These are phyloP conservation scores for Dalbergia cultrata DNA, from an alignment of 306 rosid species.

Conservation along the genomic window DNA sequence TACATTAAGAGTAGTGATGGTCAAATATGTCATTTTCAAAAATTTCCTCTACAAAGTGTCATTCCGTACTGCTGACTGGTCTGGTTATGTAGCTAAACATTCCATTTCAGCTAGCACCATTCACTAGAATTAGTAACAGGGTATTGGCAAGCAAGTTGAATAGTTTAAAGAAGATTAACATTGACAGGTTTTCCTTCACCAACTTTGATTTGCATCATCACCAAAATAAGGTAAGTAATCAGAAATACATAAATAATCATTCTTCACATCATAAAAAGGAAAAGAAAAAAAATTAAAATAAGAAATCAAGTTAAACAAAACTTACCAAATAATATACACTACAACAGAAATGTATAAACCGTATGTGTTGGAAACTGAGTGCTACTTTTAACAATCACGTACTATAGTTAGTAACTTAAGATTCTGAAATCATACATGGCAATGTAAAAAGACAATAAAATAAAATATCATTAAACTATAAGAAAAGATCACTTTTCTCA, in stretches of 20 bases:
- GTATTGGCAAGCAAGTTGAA: not conserved
- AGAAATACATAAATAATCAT: not conserved
- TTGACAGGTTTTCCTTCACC: not conserved
- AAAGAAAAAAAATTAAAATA: not conserved
- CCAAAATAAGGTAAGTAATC: not conserved
- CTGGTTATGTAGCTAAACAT: constrained; percentile 15
- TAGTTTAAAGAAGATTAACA: not conserved
- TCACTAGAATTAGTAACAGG: not conserved
- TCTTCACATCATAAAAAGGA: not conserved
- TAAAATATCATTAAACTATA: not conserved
- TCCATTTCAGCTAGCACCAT: constrained; percentile 9
- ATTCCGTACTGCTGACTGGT: not conserved
- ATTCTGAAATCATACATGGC: not conserved
- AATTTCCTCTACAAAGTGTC: not conserved
- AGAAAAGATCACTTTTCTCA: constrained; percentile 7
- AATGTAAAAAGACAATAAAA: not conserved
- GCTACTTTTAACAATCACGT: not conserved
- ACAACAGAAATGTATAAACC: not conserved
- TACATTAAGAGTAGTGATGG: not conserved
- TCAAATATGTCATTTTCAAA: not conserved
- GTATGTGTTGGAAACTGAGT: not conserved
- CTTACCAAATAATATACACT: not conserved
- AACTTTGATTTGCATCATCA: constrained; percentile 29
- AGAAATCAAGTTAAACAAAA: not conserved
- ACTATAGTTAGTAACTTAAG: not conserved